These are phyloP conservation scores for Cryptococcus amylolentus DNA, from an alignment of 1,284 basidiomycete species.

Conservation along the genomic window DNA sequence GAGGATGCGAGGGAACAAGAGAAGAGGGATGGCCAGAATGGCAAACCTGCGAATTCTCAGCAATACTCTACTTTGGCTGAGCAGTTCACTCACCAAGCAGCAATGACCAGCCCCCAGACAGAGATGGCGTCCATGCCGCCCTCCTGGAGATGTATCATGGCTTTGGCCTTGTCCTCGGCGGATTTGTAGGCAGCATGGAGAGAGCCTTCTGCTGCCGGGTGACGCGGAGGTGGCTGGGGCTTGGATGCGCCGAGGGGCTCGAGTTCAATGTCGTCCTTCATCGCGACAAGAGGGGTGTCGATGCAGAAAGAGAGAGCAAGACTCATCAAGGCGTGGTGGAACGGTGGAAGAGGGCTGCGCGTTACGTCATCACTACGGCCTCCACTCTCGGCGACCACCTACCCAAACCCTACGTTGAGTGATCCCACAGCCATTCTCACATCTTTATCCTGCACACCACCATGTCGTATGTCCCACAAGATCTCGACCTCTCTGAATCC, in stretches of 20 bases:
- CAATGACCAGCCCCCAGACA: slow-evolving; percentile 30
- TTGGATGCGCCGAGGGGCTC: slow-evolving; percentile 22
- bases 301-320: no score
- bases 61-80: not conserved
- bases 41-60: slow-evolving; percentile 28
- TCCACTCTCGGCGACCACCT: no score
- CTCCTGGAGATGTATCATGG: slow-evolving; percentile 36
- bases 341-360: no score
- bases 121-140: slow-evolving; percentile 35
- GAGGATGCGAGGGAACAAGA: slow-evolving; percentile 47
- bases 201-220: slow-evolving; percentile 16
- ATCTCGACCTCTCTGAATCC: no score
- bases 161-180: slow-evolving; percentile 43
- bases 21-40: slow-evolving; percentile 36
- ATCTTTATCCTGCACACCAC: no score
- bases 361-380: no score
- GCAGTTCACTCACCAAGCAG: slow-evolving; percentile 34
- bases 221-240: slow-evolving; percentile 23
- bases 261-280: slow-evolving; percentile 30
- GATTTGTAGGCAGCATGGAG: slow-evolving; percentile 30
- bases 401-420: no score
- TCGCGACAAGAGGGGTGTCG: not conserved
- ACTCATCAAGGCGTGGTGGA: no score
- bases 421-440: no score
- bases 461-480: no score